phyloP scores from a whole-genome alignment of 1,139 yeast genomes.

The Pichia cactophila region DNA sequence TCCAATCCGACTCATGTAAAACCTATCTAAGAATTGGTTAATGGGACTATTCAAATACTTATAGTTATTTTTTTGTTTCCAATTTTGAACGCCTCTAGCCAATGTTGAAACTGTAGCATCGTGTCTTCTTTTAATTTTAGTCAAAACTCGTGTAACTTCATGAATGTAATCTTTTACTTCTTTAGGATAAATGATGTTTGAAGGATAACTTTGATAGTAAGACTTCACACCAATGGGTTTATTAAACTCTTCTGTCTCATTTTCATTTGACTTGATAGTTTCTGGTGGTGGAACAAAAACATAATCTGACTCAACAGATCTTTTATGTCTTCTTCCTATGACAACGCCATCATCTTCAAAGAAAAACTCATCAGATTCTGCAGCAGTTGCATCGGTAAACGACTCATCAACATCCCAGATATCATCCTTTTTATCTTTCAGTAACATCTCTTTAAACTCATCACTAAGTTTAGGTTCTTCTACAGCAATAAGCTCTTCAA shows the following conservation, averaged over 20 bases:
- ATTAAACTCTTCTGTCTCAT: conserved; percentile 3
- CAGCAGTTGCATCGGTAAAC: background rate
- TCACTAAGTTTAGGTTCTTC: conserved; percentile 40
- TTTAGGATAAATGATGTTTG: conserved; percentile 43
- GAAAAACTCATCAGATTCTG: conserved; percentile 7
- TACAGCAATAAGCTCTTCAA: conserved; percentile 65
- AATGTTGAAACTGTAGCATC: conserved; percentile 92
- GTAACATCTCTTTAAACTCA: conserved; percentile 7
- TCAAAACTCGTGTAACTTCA: conserved; percentile 55
- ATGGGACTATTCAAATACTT: conserved; percentile 52
- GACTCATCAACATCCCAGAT: conserved; percentile 3
- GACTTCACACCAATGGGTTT: conserved; percentile 30
- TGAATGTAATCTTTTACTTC: conserved; percentile 71
- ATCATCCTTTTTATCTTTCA: conserved; percentile 8
- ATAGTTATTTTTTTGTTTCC: conserved; percentile 56
- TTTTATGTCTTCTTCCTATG: conserved; percentile 25
- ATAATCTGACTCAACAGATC: conserved; percentile 4
- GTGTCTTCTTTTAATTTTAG: conserved; percentile 71
- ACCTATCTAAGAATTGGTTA: conserved; percentile 72
- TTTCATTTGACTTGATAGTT: background rate
- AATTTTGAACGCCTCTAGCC: conserved; percentile 88
- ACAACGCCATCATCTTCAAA: conserved; percentile 48
- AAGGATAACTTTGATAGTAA: conserved; percentile 56
- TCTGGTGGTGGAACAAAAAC: conserved; percentile 1
- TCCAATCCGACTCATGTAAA: conserved; percentile 82